These are phyloP conservation scores for Arachis monticola DNA, from an alignment of 331 rosid species.

Conservation along the genomic window DNA sequence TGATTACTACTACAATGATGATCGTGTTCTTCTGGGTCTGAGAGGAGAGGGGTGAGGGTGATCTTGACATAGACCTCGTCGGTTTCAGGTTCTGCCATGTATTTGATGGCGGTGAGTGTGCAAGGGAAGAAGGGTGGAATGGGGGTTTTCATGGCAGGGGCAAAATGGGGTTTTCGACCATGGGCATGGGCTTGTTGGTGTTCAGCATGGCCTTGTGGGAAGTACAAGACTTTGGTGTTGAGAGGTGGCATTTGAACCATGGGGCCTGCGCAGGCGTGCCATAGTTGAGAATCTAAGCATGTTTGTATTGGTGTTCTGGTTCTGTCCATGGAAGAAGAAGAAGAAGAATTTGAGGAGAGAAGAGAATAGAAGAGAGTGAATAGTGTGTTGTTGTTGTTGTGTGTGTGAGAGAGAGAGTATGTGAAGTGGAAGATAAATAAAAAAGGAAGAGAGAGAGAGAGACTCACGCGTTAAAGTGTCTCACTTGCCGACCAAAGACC, in stretches of 20 bases:
- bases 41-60: slow-evolving; percentile 53
- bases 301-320: slow-evolving; percentile 47
- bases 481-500: too few relatives aligned
- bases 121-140: slow-evolving; percentile 64
- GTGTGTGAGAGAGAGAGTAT: neutral
- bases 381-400: neutral
- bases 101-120: slow-evolving; percentile 59
- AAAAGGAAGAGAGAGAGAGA: too few relatives aligned
- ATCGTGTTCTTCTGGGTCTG: slow-evolving; percentile 44
- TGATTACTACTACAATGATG: slow-evolving; percentile 37
- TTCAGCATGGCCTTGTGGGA: slow-evolving; percentile 91
- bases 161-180: slow-evolving; percentile 47
- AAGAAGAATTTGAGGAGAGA: slow-evolving; percentile 42
- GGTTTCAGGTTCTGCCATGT: slow-evolving; percentile 80
- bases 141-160: slow-evolving; percentile 33
- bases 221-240: slow-evolving; percentile 79
- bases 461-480: too few relatives aligned
- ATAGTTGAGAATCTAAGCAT: slow-evolving; percentile 73
- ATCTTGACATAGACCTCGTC: slow-evolving; percentile 82
- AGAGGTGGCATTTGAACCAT: slow-evolving; percentile 89
- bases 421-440: neutral
- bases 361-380: neutral
- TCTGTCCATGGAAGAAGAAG: slow-evolving; percentile 42
- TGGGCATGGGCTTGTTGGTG: slow-evolving; percentile 47
- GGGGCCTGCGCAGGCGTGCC: slow-evolving; percentile 94